These are phyloP conservation scores for Vigna nakashimae DNA, from an alignment of 306 rosid genomes.

Conservation along the genomic window DNA sequence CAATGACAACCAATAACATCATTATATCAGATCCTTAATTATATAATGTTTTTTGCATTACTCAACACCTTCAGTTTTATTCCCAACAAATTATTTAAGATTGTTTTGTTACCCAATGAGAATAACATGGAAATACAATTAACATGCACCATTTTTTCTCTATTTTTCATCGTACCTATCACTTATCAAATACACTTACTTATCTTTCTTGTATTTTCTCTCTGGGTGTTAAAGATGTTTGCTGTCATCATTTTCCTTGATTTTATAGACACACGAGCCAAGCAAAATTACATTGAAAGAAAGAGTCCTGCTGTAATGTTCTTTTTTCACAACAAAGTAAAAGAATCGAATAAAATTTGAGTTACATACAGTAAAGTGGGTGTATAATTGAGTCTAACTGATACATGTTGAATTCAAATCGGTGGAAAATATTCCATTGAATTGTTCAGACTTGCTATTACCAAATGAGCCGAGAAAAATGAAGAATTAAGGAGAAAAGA, in stretches of 20 bases:
- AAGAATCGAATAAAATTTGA: slow-evolving; percentile 10
- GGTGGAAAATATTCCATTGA: slow-evolving; percentile 21
- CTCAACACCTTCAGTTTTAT: slow-evolving; percentile 8
- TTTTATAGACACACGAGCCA: neutral
- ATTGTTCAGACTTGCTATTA: slow-evolving; percentile 8
- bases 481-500: neutral
- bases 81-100: neutral
- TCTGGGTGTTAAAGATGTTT: neutral
- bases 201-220: neutral
- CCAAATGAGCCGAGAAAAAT: slow-evolving; percentile 37
- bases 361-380: neutral
- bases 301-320: neutral
- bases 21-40: neutral
- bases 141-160: too few species aligned
- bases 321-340: neutral
- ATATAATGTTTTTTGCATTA: neutral
- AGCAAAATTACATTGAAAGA: neutral
- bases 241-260: neutral
- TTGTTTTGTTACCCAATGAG: slow-evolving; percentile 10
- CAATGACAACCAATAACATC: slow-evolving; percentile 3
- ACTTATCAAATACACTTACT: neutral
- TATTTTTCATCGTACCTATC: neutral
- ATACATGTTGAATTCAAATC: slow-evolving; percentile 17
- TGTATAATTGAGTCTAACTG: neutral
- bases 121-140: neutral